These are phyloP conservation scores for Ophiostoma quercus DNA, from an alignment of 2,329 filamentous ascomycete genomes.

Conservation along the genomic window DNA sequence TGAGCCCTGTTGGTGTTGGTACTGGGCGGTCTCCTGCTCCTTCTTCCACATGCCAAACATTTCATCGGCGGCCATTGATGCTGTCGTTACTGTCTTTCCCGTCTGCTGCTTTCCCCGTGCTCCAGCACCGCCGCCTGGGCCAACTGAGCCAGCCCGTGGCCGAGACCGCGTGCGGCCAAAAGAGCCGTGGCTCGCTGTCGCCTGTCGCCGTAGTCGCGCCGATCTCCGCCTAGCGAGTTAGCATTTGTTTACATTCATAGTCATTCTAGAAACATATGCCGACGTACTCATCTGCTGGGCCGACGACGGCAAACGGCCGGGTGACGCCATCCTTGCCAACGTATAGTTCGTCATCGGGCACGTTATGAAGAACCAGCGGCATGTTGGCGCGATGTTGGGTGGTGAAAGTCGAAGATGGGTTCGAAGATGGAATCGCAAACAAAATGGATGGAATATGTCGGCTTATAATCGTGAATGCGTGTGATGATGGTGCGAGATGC, in stretches of 20 bases:
- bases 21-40: slow-evolving; percentile 35
- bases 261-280: background rate
- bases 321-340: slow-evolving; percentile 60
- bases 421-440: background rate
- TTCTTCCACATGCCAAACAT: slow-evolving; percentile 57
- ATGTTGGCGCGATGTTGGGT: slow-evolving; percentile 29
- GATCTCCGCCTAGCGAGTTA: slow-evolving; percentile 48
- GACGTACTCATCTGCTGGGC: slow-evolving; percentile 26
- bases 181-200: slow-evolving; percentile 49
- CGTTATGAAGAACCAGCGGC: slow-evolving; percentile 62
- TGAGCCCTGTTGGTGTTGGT: slow-evolving; percentile 19
- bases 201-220: slow-evolving; percentile 44
- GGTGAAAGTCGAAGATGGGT: background rate
- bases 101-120: slow-evolving; percentile 18
- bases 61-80: slow-evolving; percentile 56
- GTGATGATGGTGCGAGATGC: background rate
- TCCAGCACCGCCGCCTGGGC: slow-evolving; percentile 18
- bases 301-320: slow-evolving; percentile 60
- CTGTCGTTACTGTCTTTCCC: slow-evolving; percentile 50
- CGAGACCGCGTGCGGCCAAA: slow-evolving; percentile 62
- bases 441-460: background rate
- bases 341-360: slow-evolving; percentile 63
- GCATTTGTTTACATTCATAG: background rate
- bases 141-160: slow-evolving; percentile 23
- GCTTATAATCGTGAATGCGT: background rate